These are phyloP conservation scores for Chalciporus pseudorubinellus DNA, from an alignment of 768 basidiomycete species.

Conservation along the genomic window DNA sequence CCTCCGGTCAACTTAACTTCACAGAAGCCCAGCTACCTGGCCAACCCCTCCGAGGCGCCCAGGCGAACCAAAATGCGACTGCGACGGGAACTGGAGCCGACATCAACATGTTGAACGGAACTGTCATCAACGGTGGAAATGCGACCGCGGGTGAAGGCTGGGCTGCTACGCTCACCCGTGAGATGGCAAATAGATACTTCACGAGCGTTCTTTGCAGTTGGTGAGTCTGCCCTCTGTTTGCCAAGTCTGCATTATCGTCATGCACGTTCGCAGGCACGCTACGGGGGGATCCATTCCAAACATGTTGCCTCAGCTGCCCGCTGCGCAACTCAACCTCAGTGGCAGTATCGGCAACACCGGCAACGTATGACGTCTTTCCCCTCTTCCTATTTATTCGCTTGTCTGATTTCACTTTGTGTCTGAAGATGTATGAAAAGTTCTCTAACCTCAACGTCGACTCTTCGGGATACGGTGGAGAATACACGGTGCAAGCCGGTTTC, in stretches of 20 bases:
- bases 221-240: slow-evolving; percentile 37
- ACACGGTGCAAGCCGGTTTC: slow-evolving; percentile 84
- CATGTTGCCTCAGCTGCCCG: slow-evolving; percentile 66
- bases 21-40: slow-evolving; percentile 66
- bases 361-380: slow-evolving; percentile 50
- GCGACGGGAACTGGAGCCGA: slow-evolving; percentile 55
- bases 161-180: slow-evolving; percentile 57
- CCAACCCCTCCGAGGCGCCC: slow-evolving; percentile 49
- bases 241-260: not conserved
- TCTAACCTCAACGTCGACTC: slow-evolving; percentile 75
- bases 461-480: slow-evolving; percentile 81
- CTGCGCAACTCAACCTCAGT: slow-evolving; percentile 67
- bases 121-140: slow-evolving; percentile 70
- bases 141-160: slow-evolving; percentile 60
- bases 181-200: slow-evolving; percentile 84
- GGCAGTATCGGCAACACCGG: slow-evolving; percentile 65
- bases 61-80: slow-evolving; percentile 45
- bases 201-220: slow-evolving; percentile 86
- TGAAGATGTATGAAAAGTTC: slow-evolving; percentile 88
- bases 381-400: not conserved
- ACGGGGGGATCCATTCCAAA: slow-evolving; percentile 84
- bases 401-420: not conserved
- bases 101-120: slow-evolving; percentile 51
- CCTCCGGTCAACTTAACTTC: slow-evolving; percentile 77
- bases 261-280: slow-evolving; percentile 53